These are phyloP conservation scores for Rhynchosporium graminicola DNA, from an alignment of 2,329 filamentous ascomycete genomes.

Conservation along the genomic window DNA sequence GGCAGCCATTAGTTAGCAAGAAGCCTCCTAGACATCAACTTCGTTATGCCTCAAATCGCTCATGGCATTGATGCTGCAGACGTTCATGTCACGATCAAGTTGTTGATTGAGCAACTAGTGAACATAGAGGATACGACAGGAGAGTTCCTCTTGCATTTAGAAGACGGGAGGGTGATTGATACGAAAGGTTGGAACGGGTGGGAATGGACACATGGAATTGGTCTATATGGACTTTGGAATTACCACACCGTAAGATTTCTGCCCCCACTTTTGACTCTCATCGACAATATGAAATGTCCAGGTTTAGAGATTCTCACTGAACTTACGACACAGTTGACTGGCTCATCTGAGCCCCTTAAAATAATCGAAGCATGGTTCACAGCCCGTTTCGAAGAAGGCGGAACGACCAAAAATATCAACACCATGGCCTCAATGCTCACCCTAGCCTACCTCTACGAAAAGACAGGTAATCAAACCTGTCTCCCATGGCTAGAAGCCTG, in stretches of 20 bases:
- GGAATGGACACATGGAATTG: slow-evolving; percentile 82
- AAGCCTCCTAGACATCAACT: not conserved
- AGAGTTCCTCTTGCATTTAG: slow-evolving; percentile 69
- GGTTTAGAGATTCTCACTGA: too few relatives aligned
- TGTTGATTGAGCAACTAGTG: slow-evolving; percentile 63
- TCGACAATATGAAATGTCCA: too few relatives aligned
- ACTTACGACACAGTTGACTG: slow-evolving; percentile 51
- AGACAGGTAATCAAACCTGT: slow-evolving; percentile 67
- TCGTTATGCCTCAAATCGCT: slow-evolving; percentile 10
- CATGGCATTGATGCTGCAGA: slow-evolving; percentile 41
- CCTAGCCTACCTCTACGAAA: slow-evolving; percentile 76
- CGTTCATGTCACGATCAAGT: slow-evolving; percentile 56
- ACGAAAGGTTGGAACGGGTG: slow-evolving; percentile 80
- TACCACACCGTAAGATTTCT: slow-evolving; percentile 58
- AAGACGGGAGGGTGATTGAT: slow-evolving; percentile 69
- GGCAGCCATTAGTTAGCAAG: not conserved
- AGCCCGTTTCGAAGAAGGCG: slow-evolving; percentile 52
- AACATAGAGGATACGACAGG: slow-evolving; percentile 76
- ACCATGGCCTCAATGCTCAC: slow-evolving; percentile 80
- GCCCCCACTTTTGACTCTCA: slow-evolving; percentile 1
- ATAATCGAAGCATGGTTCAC: slow-evolving; percentile 76
- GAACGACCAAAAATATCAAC: slow-evolving; percentile 83
- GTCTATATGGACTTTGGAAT: slow-evolving; percentile 79
- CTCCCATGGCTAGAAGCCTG: slow-evolving; percentile 77
- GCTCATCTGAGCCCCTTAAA: slow-evolving; percentile 57